phyloP scores from a whole-genome alignment of 371 early-diverging fungal species.

The Edhazardia aedis region DNA sequence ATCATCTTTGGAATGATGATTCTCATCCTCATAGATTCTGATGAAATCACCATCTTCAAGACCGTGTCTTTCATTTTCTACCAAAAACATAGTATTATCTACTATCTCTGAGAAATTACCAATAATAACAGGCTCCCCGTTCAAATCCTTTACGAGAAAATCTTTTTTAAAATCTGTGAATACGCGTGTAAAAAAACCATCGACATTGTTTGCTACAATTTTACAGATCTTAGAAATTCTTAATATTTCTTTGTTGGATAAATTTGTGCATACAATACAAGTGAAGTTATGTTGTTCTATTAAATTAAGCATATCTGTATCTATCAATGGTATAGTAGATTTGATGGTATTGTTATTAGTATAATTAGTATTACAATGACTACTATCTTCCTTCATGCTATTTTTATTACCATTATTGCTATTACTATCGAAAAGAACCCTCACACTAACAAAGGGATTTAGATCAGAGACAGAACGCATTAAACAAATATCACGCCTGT shows the following conservation, averaged over 20 bases:
- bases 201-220: constrained; percentile 51
- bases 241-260: constrained; percentile 65
- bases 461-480: constrained; percentile 67
- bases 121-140: constrained; percentile 67
- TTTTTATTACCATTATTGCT: neutral
- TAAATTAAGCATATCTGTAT: constrained; percentile 44
- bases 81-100: constrained; percentile 45
- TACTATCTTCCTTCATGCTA: neutral
- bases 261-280: constrained; percentile 52
- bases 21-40: constrained; percentile 11
- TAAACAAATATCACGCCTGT: constrained; percentile 59
- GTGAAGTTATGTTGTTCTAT: constrained; percentile 58
- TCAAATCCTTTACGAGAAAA: constrained; percentile 67
- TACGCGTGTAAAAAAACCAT: constrained; percentile 76
- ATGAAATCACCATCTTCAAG: constrained; percentile 42
- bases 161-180: constrained; percentile 84
- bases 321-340: too few relatives aligned
- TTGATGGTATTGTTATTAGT: neutral
- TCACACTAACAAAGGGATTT: constrained; percentile 63
- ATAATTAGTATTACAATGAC: neutral
- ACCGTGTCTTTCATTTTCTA: constrained; percentile 40
- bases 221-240: constrained; percentile 51
- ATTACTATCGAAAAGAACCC: neutral
- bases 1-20: neutral
- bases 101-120: constrained; percentile 77